phyloP scores from a whole-genome alignment of 2,329 filamentous ascomycete genomes.

The Taxawa tesnikishii region DNA sequence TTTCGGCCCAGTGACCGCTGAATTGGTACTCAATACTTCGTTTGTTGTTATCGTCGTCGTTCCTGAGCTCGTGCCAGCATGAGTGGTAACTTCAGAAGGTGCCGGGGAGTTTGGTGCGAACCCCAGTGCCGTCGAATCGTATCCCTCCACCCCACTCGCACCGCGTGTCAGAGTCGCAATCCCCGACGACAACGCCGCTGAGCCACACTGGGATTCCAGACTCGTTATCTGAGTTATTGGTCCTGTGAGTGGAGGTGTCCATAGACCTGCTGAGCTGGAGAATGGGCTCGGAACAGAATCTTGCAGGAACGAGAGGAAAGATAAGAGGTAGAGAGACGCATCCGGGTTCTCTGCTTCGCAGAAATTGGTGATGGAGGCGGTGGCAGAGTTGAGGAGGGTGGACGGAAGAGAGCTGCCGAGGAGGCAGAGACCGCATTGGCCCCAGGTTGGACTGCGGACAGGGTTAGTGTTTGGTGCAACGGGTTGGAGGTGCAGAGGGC shows the following conservation, averaged over 20 bases:
- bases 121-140: too few species aligned
- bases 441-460: background rate
- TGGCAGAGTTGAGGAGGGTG: background rate
- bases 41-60: too few species aligned
- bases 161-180: too few species aligned
- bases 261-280: background rate
- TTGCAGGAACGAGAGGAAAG: background rate
- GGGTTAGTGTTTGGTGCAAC: background rate
- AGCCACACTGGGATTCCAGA: too few species aligned
- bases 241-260: background rate
- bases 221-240: background rate
- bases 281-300: background rate
- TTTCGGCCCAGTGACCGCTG: too few species aligned
- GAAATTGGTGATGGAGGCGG: background rate
- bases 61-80: too few species aligned
- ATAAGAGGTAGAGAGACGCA: background rate
- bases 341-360: background rate
- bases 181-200: too few species aligned
- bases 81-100: too few species aligned
- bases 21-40: too few species aligned
- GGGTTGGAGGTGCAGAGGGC: too few species aligned
- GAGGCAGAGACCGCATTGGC: background rate
- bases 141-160: too few species aligned
- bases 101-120: too few species aligned
- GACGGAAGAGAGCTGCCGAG: background rate